A percentile compares a stretch with the other conserved stretches of the same genome.
Conservation (phyloP, 2,329 filamentous ascomycete genomes). For the Aspergillus ibericus region DNA sequence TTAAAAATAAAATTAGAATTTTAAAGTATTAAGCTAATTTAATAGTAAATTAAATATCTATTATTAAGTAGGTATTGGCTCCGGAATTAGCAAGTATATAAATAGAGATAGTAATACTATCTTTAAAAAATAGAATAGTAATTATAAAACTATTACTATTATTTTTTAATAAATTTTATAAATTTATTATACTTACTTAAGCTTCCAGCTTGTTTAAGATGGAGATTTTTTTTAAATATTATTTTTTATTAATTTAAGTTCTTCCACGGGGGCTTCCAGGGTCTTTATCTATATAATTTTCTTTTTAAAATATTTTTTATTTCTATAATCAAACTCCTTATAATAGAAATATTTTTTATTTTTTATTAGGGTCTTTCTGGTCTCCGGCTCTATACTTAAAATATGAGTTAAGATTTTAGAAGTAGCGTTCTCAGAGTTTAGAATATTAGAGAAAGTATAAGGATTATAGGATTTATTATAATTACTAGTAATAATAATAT, state of each 20-base stretch:
- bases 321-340: neutral
- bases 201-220: neutral
- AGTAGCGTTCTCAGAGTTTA: neutral
- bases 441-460: neutral
- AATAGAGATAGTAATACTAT: neutral
- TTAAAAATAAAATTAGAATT: neutral
- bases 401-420: too few species aligned
- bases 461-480: neutral
- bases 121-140: neutral
- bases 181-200: neutral
- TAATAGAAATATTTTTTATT: neutral
- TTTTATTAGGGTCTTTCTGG: too few species aligned
- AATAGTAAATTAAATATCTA: neutral
- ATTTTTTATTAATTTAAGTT: neutral
- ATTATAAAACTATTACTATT: neutral
- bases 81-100: neutral
- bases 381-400: too few species aligned
- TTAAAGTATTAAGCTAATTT: neutral
- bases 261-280: neutral
- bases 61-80: neutral
- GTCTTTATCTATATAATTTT: neutral
- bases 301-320: neutral
- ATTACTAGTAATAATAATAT: neutral
- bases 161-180: neutral
- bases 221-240: neutral